Conservation (phyloP, 257 asterid genomes). For the Sherardia arvensis region DNA sequence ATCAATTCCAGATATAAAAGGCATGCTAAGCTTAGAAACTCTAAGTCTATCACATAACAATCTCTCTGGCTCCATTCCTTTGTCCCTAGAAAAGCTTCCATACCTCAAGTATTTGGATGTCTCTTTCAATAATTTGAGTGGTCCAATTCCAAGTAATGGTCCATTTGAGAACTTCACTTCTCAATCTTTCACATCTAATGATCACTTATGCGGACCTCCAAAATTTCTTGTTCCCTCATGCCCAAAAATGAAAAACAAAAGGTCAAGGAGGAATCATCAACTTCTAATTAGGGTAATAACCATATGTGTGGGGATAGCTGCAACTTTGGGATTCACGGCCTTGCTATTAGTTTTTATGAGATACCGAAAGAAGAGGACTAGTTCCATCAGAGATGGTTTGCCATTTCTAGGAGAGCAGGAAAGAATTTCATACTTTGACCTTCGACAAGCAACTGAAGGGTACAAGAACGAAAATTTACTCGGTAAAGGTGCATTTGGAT, state of each 20-base stretch:
- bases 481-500: slow-evolving; percentile 21
- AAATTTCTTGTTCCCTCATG: slow-evolving; percentile 10
- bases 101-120: slow-evolving; percentile 18
- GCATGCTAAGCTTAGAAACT: slow-evolving; percentile 13
- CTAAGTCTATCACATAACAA: slow-evolving; percentile 28
- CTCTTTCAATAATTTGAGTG: slow-evolving; percentile 18
- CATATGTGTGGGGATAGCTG: background rate
- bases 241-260: background rate
- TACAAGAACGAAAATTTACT: slow-evolving; percentile 18
- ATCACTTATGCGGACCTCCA: slow-evolving; percentile 13
- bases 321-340: background rate
- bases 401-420: slow-evolving; percentile 3
- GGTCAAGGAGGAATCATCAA: background rate
- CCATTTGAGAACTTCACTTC: slow-evolving; percentile 13
- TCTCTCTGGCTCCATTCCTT: slow-evolving; percentile 25
- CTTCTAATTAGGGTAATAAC: background rate
- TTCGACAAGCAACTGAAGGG: slow-evolving; percentile 16
- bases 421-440: slow-evolving; percentile 20
- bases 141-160: slow-evolving; percentile 17
- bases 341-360: slow-evolving; percentile 6
- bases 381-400: background rate
- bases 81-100: slow-evolving; percentile 15
- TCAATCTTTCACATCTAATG: slow-evolving; percentile 17
- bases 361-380: slow-evolving; percentile 2
- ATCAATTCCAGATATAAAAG: slow-evolving; percentile 20